Evolutionary conservation across 225 moss, liverwort and hornwort genomes (phyloP), one percentile per base, ranked within the genome.

Genomic region (Ulota crispa): DNA sequence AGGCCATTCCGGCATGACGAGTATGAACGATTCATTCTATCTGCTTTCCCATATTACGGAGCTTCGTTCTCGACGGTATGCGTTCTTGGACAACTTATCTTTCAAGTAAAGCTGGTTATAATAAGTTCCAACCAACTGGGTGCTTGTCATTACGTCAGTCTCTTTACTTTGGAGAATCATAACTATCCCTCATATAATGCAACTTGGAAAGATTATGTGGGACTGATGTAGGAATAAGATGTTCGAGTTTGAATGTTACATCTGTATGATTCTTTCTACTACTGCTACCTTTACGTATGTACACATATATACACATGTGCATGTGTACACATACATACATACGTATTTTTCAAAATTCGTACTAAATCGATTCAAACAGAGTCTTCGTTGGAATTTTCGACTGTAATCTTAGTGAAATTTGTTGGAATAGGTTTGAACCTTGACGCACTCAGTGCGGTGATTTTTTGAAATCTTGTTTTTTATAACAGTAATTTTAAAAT

Each of bases 1-100:
- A 91, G 99, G 47, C 99, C 99, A 41, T 99, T 99, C 86, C 93
- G 96, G 55, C 99, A 99, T 81, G 93, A 92, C 84, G 99, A 99
- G 79, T 99, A 99, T 72, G 99, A 99, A 70, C 90, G 99, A 75
- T 99, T 99, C 78, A 96, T 99, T 86, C 85, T 85, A 20, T 90
- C 99, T 77, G 99, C 99, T 28, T 96, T 93, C 72, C 99, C 99
- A 62, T 99, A 99, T 77, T 99, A 99, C 55, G 99, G 96, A 36
- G 92, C 94, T 75, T 86, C 99, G 10, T 99, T 99, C 83, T 99
- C 99, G n/a, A 93, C 94, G 98, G 93, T 95, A 89, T 47, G 70
- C 57, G 0, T 59, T 68, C 30, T 67, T 61, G 59, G 54, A 60
- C 56, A 66, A 66, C 32, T 28, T n/a, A 28, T 37, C 23, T 8